Evolutionary conservation across 768 basidiomycete genomes (phyloP).

Genomic region (Boletus rubropictus): DNA sequence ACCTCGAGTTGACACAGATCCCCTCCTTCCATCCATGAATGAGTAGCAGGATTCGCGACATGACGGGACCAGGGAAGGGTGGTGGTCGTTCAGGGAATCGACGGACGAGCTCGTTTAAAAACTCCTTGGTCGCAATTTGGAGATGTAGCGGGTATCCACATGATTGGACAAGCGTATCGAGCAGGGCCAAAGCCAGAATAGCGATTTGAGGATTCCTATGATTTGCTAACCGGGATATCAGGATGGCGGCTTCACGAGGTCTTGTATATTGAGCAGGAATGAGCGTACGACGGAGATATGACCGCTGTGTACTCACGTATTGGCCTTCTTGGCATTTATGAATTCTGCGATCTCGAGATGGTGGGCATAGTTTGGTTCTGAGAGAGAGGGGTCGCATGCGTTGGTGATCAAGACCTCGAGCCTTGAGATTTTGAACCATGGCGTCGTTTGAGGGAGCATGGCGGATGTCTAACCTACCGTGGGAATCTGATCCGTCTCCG

Average conservation of each 20-base stretch:
- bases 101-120: conserved; percentile 95
- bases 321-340: conserved; percentile 93
- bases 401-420: conserved; percentile 71
- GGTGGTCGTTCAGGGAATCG: conserved; percentile 97
- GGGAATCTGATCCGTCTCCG: neutral
- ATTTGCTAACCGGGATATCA: conserved; percentile 78
- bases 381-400: conserved; percentile 80
- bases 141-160: conserved; percentile 98
- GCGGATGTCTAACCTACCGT: neutral
- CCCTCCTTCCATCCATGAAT: conserved; percentile 94
- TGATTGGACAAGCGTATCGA: conserved; percentile 88
- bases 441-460: conserved; percentile 50
- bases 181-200: conserved; percentile 76
- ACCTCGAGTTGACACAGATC: conserved; percentile 81
- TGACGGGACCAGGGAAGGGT: conserved; percentile 89
- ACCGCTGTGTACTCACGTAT: conserved; percentile 62
- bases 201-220: conserved; percentile 91
- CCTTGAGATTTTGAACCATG: conserved; percentile 53
- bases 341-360: conserved; percentile 93
- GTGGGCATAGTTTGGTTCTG: conserved; percentile 85
- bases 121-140: conserved; percentile 95
- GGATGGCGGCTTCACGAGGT: conserved; percentile 88
- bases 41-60: conserved; percentile 89
- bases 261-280: conserved; percentile 34
- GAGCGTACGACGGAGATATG: neutral